Conservation (phyloP, 306 rosid genomes). For the Medicago truncatula region DNA sequence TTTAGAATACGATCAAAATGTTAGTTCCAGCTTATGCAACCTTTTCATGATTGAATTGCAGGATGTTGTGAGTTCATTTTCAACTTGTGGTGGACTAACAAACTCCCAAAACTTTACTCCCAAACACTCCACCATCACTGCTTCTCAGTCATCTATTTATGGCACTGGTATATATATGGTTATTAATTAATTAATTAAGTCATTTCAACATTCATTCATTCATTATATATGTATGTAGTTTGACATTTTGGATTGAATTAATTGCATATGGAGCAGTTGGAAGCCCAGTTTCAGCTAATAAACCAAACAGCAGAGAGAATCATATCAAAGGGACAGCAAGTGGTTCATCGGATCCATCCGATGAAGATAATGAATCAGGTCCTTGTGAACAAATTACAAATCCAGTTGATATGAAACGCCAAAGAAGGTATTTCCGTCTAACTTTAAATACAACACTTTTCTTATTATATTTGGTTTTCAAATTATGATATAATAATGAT, state of each 20-base stretch:
- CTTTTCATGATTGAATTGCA: conserved; percentile 49
- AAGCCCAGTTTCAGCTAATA: conserved; percentile 72
- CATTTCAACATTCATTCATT: no score
- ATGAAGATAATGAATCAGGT: conserved; percentile 81
- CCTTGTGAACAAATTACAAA: conserved; percentile 68
- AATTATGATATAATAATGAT: no score
- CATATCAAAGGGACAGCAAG: conserved; percentile 64
- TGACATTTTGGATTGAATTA: conserved; percentile 44
- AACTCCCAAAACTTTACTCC: conserved; percentile 62
- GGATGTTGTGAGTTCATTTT: conserved; percentile 59
- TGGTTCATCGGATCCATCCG: conserved; percentile 88
- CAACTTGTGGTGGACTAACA: conserved; percentile 53
- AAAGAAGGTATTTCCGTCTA: conserved; percentile 60
- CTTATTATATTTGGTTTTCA: background rate
- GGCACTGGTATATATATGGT: conserved; percentile 42
- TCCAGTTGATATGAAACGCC: conserved; percentile 59
- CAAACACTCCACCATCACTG: conserved; percentile 62
- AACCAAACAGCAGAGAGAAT: conserved; percentile 54
- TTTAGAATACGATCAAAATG: background rate
- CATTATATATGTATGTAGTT: conserved; percentile 7
- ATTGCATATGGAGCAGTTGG: conserved; percentile 64
- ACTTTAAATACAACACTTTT: background rate
- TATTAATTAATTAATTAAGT: no score
- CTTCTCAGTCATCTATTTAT: conserved; percentile 75
- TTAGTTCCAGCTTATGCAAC: conserved; percentile 11